These are phyloP conservation scores for Suillus fuscotomentosus DNA, from an alignment of 768 basidiomycete genomes.

Conservation along the genomic window DNA sequence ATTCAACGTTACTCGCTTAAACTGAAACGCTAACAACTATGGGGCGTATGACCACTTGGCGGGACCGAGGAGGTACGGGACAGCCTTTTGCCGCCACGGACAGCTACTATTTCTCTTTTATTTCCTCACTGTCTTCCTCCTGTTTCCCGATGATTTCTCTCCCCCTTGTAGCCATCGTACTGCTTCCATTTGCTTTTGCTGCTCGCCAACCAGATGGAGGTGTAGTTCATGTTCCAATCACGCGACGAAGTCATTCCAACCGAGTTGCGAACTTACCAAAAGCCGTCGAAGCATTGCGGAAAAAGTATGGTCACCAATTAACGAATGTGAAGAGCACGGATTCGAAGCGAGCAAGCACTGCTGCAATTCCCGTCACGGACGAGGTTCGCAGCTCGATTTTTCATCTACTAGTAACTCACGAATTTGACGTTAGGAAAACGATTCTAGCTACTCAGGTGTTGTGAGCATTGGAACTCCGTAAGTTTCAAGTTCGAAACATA, in stretches of 20 bases:
- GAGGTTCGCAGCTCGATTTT: constrained; percentile 39
- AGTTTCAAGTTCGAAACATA: constrained; percentile 27
- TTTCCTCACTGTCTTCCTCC: not conserved
- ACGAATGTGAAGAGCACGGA: constrained; percentile 3
- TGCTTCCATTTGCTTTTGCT: constrained; percentile 31
- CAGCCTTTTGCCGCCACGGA: not conserved
- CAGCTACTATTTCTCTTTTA: not conserved
- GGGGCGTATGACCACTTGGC: not conserved
- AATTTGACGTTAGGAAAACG: constrained; percentile 39
- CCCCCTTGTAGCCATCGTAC: constrained; percentile 26
- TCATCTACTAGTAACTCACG: not conserved
- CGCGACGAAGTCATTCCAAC: constrained; percentile 33
- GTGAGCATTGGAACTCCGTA: constrained; percentile 64
- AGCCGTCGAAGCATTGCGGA: constrained; percentile 42
- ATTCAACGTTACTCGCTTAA: not conserved
- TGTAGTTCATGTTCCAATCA: constrained; percentile 44
- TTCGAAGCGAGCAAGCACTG: constrained; percentile 31
- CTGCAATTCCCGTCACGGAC: constrained; percentile 43
- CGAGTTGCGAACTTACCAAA: constrained; percentile 33
- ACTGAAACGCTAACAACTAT: not conserved
- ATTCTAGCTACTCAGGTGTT: constrained; percentile 57
- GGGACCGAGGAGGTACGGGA: not conserved
- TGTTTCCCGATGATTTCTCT: constrained; percentile 17
- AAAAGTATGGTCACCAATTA: constrained; percentile 44
- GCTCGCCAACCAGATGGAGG: constrained; percentile 11